These are phyloP conservation scores for Pleurotus sapidus DNA, from an alignment of 768 basidiomycete genomes.

Conservation along the genomic window DNA sequence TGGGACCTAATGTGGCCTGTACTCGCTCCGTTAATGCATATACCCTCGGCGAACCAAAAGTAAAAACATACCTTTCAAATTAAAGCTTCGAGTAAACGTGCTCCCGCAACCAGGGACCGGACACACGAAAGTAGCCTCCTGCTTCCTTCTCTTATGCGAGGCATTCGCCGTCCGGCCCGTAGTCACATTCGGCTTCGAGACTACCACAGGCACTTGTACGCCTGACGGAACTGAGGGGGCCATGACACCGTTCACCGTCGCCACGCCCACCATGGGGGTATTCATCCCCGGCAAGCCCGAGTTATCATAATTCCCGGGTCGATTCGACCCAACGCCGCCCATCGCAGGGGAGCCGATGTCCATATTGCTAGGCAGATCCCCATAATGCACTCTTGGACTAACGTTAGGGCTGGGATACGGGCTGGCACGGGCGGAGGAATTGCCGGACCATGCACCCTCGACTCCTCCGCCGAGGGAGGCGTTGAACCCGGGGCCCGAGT, in stretches of 20 bases:
- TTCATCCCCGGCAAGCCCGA: background rate
- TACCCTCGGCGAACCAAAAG: background rate
- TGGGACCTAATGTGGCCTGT: constrained; percentile 92
- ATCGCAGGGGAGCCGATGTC: constrained; percentile 9
- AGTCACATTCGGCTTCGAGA: constrained; percentile 82
- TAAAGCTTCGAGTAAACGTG: constrained; percentile 91
- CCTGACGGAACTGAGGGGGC: constrained; percentile 1
- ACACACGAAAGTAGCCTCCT: constrained; percentile 84
- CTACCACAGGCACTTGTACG: constrained; percentile 10
- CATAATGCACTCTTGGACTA: constrained; percentile 52
- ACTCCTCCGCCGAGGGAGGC: constrained; percentile 2
- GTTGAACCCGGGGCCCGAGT: too few relatives aligned
- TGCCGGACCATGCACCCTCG: constrained; percentile 26
- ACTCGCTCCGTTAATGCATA: constrained; percentile 9
- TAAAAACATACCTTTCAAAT: constrained; percentile 66
- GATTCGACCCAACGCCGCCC: background rate
- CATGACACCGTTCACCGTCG: constrained; percentile 1
- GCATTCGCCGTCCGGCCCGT: constrained; percentile 88
- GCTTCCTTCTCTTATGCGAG: constrained; percentile 80
- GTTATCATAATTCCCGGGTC: background rate
- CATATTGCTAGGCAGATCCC: constrained; percentile 38
- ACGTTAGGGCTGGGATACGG: constrained; percentile 72
- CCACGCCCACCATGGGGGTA: background rate
- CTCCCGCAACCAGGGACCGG: constrained; percentile 82
- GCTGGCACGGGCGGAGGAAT: constrained; percentile 40